Conservation (phyloP, 2,329 filamentous ascomycete genomes). For the Colletotrichum kahawae region DNA sequence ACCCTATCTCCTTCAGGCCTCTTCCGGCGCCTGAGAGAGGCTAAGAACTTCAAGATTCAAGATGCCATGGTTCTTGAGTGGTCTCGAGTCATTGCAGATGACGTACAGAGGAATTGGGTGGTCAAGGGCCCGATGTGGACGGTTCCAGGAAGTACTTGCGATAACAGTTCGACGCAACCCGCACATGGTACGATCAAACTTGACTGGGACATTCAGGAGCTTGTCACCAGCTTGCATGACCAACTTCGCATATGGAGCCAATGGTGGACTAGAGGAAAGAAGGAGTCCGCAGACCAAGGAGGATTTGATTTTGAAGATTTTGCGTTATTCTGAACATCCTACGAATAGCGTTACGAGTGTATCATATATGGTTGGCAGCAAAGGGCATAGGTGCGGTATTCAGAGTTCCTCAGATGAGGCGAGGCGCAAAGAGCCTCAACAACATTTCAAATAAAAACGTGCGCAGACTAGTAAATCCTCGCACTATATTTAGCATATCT, state of each 20-base stretch:
- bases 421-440: neutral
- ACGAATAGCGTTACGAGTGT: neutral
- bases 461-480: neutral
- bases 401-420: neutral
- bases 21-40: constrained; percentile 21
- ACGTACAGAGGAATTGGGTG: constrained; percentile 52
- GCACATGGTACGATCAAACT: constrained; percentile 37
- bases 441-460: neutral
- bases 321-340: constrained; percentile 5
- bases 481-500: neutral
- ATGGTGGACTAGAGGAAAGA: constrained; percentile 32
- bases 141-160: constrained; percentile 41
- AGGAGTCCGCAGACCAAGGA: neutral
- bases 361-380: neutral
- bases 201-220: constrained; percentile 33
- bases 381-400: neutral
- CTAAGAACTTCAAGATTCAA: neutral
- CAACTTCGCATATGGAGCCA: constrained; percentile 37
- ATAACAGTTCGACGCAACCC: constrained; percentile 36
- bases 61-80: constrained; percentile 43
- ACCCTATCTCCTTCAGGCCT: constrained; percentile 18
- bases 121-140: constrained; percentile 36
- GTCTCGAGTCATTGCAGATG: constrained; percentile 45
- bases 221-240: constrained; percentile 36
- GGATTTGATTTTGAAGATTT: neutral